A percentile compares a stretch with the other conserved stretches of the same genome.
These are phyloP conservation scores for Aspergillus quadricinctus DNA, from an alignment of 2,329 filamentous ascomycete species.

Conservation along the genomic window DNA sequence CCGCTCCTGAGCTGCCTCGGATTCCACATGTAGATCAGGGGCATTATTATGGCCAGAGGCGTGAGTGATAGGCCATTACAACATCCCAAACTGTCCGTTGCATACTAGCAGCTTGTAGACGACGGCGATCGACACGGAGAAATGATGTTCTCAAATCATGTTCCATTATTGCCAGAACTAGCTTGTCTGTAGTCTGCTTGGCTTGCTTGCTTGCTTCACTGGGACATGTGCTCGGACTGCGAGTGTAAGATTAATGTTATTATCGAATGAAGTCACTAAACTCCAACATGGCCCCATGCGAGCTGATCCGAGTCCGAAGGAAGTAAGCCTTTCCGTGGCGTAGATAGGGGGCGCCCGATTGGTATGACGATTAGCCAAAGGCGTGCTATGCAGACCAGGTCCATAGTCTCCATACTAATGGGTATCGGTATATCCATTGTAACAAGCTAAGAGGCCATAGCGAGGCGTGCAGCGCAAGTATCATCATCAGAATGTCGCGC, in stretches of 20 bases:
- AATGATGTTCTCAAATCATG: background rate
- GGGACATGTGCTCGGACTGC: background rate
- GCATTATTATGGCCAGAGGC: background rate
- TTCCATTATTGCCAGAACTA: background rate
- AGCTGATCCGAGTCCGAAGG: background rate
- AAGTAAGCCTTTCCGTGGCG: conserved; percentile 1
- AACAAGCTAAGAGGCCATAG: background rate
- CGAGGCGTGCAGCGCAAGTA: background rate
- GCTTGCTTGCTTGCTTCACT: background rate
- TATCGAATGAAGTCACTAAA: background rate
- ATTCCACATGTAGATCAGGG: conserved; percentile 15
- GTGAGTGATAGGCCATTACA: background rate
- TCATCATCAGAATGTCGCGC: background rate
- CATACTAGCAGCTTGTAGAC: background rate
- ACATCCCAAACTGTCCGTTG: background rate
- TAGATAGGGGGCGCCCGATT: conserved; percentile 2
- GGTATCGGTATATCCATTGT: background rate
- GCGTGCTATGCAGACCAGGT: background rate
- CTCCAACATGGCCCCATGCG: background rate
- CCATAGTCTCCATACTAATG: background rate
- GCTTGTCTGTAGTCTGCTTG: background rate
- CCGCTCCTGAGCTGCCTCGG: background rate
- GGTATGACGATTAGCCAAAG: background rate
- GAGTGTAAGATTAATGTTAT: background rate
- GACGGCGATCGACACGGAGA: conserved; percentile 16